Evolutionary conservation across 495 filamentous ascomycete species (phyloP).

Genomic region (Oidiodendron maius): DNA sequence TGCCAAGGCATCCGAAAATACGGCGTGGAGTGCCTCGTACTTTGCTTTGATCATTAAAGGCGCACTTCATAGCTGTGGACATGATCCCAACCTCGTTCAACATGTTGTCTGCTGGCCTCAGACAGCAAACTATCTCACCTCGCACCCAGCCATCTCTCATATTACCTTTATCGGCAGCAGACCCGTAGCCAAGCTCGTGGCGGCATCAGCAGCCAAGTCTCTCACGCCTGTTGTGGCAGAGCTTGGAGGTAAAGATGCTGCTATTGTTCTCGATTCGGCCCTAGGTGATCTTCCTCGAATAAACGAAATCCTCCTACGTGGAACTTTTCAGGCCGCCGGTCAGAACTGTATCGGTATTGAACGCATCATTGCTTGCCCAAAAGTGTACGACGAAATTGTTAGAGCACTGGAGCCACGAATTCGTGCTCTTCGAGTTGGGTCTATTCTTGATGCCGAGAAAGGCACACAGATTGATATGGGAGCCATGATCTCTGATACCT

Average conservation of each 20-base stretch:
- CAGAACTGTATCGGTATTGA: conserved; percentile 99
- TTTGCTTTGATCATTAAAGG: conserved; percentile 72
- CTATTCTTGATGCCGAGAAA: conserved; percentile 45
- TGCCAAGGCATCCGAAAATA: conserved; percentile 89
- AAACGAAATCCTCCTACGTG: conserved; percentile 77
- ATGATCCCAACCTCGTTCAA: conserved; percentile 79
- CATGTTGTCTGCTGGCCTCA: conserved; percentile 81
- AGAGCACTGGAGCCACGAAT: conserved; percentile 66
- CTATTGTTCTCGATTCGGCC: conserved; percentile 81
- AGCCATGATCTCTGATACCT: conserved; percentile 75
- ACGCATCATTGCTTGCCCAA: conserved; percentile 75
- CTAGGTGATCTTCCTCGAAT: conserved; percentile 59
- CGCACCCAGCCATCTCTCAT: conserved; percentile 77
- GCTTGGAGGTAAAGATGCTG: conserved; percentile 92
- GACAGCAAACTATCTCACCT: conserved; percentile 75
- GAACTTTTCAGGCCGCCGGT: conserved; percentile 91
- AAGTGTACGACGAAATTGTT: conserved; percentile 67
- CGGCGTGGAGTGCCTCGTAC: conserved; percentile 81
- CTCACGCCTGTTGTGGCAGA: conserved; percentile 84
- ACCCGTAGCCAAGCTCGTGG: conserved; percentile 82
- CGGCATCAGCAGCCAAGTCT: conserved; percentile 72
- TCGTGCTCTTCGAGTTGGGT: conserved; percentile 62
- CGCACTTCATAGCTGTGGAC: conserved; percentile 76
- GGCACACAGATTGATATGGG: conserved; percentile 69
- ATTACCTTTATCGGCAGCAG: conserved; percentile 97